Base-by-base conservation (phyloP, 768 basidiomycete genomes). In the Suillus cothurnatus region DNA sequence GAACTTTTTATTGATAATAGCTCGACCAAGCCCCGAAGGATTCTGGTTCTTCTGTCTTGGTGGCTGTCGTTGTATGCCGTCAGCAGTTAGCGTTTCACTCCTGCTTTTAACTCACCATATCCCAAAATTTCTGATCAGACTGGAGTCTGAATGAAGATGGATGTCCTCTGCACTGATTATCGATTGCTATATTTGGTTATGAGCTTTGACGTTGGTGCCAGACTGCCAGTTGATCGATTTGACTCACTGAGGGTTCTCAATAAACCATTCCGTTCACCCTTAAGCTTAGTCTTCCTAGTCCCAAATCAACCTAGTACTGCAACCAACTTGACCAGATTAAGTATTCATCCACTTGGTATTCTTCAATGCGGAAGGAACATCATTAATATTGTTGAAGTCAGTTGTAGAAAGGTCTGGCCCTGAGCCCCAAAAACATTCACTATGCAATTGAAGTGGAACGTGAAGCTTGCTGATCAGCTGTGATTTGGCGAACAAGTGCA, bases 1-100 rank as follows among this genome's bases (percentile, higher is more conserved):
- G 21, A 85, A 85, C 78, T 91, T 89, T 69, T 88, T 88, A 72
- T 99, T 99, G 74, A 98, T 97, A 74, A 99, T 94, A 32, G 97
- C 96, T 66, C 94, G 86, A 39, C 97, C 97, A 32, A 99, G 83
- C 17, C 97, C 97, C 67, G 89, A 90, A 0, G 89, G 82, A 74
- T 93, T 92, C 21, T 73, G 82, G 70, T 88, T 85, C 74, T 81
- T 85, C 49, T 81, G 77, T 77, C 84, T 91, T 31, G 85, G 82
- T 67, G 89, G 80, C 88, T 89, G 47, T 23, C 9, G n/a, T 36
- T 55, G 28, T 19, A n/a, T 26, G 21, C 26, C 19, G 28, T 59
- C 14, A 59, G 28, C 26, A 41, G 17, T 21, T 14, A 31, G 39
- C 19, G 21, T 59, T 21, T 41, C 17, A 12, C 26, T 31, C 19